phyloP scores from a whole-genome alignment of 768 basidiomycete species.

The Paxillus involutus region DNA sequence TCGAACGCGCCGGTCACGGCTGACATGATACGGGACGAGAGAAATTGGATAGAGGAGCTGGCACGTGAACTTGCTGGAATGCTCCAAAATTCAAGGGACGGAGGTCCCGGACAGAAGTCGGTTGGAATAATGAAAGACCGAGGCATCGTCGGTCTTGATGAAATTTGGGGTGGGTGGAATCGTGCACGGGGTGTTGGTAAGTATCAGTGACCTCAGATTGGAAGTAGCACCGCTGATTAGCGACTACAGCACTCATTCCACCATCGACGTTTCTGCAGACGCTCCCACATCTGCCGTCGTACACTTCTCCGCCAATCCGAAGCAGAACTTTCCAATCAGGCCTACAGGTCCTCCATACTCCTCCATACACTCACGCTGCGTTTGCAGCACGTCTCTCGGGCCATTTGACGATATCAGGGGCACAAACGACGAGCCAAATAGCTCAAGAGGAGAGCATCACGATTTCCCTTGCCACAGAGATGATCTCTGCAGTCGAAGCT shows the following conservation, averaged over 20 bases:
- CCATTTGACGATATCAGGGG: conserved; percentile 48
- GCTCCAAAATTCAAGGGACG: conserved; percentile 47
- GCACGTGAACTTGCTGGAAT: conserved; percentile 80
- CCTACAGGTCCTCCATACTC: conserved; percentile 81
- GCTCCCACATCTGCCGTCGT: conserved; percentile 60
- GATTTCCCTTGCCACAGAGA: conserved; percentile 72
- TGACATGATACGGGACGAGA: conserved; percentile 86
- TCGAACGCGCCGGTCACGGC: conserved; percentile 78
- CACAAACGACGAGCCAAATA: conserved; percentile 66
- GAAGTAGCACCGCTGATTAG: neutral
- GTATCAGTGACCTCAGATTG: neutral
- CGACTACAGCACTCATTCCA: conserved; percentile 75
- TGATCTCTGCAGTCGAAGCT: conserved; percentile 73
- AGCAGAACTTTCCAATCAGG: conserved; percentile 71
- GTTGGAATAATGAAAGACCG: conserved; percentile 75
- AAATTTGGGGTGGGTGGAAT: conserved; percentile 96
- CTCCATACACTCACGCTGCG: conserved; percentile 63
- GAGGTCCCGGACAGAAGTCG: conserved; percentile 8
- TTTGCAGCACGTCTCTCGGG: conserved; percentile 69
- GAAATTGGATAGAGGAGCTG: conserved; percentile 74
- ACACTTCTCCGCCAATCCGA: conserved; percentile 68
- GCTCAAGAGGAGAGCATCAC: conserved; percentile 71
- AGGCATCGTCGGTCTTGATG: conserved; percentile 85
- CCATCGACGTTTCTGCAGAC: conserved; percentile 83
- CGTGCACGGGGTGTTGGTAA: conserved; percentile 87